Conservation (phyloP, 1,284 basidiomycete genomes). For the Austropuccinia psidii region DNA sequence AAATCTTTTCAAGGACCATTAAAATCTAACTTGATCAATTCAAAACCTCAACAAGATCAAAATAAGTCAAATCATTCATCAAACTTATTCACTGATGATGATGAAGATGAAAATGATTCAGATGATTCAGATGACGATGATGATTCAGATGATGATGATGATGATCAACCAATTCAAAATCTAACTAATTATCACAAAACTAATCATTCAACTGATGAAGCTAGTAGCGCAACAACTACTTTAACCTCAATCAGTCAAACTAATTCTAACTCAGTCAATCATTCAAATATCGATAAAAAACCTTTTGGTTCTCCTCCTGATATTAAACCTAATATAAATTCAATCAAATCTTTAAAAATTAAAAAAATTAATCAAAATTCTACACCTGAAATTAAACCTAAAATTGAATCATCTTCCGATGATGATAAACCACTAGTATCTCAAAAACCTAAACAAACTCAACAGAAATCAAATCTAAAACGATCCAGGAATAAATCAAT, state of each 20-base stretch:
- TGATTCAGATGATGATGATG: neutral
- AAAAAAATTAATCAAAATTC: neutral
- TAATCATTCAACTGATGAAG: conserved; percentile 27
- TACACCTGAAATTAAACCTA: neutral
- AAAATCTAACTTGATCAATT: neutral
- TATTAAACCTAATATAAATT: neutral
- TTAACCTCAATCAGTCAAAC: conserved; percentile 11
- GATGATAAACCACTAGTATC: conserved; percentile 23
- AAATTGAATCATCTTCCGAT: neutral
- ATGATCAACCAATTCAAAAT: conserved; percentile 6
- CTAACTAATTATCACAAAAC: neutral
- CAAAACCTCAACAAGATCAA: neutral
- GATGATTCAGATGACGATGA: neutral
- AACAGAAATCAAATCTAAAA: neutral
- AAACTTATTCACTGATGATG: neutral
- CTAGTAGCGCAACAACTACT: conserved; percentile 21
- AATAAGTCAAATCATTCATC: too few relatives aligned
- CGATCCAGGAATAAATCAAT: neutral
- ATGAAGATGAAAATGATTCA: neutral
- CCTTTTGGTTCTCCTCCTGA: neutral
- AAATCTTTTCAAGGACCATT: too few relatives aligned
- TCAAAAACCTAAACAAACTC: neutral
- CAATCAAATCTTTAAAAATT: neutral
- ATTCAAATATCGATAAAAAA: neutral
- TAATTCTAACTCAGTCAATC: neutral